A percentile compares a stretch with the other conserved stretches of the same genome.
These are phyloP conservation scores for Truncatella angustata DNA, from an alignment of 2,329 filamentous ascomycete genomes.

Conservation along the genomic window DNA sequence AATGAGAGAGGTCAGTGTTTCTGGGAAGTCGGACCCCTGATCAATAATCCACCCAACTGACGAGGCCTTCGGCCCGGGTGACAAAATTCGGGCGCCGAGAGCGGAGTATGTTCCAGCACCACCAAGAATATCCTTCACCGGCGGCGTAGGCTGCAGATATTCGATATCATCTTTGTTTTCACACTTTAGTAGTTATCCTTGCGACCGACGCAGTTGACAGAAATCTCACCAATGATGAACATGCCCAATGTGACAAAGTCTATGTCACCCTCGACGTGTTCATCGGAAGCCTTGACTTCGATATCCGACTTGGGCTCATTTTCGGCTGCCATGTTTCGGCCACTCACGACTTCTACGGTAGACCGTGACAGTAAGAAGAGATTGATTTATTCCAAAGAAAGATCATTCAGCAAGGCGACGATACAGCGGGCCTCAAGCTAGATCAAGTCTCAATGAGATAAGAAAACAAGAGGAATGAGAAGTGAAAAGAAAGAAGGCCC, in stretches of 20 bases:
- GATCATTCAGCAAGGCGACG: background rate
- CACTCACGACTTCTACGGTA: background rate
- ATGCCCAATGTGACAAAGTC: slow-evolving; percentile 71
- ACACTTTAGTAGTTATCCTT: too few relatives aligned
- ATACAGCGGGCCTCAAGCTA: background rate
- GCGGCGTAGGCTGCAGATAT: slow-evolving; percentile 66
- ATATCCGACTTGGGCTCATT: slow-evolving; percentile 1
- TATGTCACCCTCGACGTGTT: slow-evolving; percentile 38
- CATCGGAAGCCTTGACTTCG: slow-evolving; percentile 15
- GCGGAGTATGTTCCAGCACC: slow-evolving; percentile 86
- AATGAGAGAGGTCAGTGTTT: slow-evolving; percentile 61
- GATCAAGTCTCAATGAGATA: background rate
- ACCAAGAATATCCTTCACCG: slow-evolving; percentile 76
- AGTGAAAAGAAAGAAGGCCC: background rate
- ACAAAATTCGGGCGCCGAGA: slow-evolving; percentile 84
- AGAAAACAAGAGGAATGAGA: background rate
- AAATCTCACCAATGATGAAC: slow-evolving; percentile 66
- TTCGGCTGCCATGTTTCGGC: slow-evolving; percentile 18
- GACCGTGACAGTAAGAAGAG: background rate
- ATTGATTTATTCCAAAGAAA: background rate
- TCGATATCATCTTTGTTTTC: slow-evolving; percentile 88
- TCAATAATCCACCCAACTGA: slow-evolving; percentile 90
- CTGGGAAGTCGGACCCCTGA: slow-evolving; percentile 82
- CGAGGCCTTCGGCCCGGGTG: slow-evolving; percentile 62
- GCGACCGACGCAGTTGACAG: slow-evolving; percentile 10